Conservation (phyloP, 2,329 filamentous ascomycete species). For the Fusarium solani-melongenae region DNA sequence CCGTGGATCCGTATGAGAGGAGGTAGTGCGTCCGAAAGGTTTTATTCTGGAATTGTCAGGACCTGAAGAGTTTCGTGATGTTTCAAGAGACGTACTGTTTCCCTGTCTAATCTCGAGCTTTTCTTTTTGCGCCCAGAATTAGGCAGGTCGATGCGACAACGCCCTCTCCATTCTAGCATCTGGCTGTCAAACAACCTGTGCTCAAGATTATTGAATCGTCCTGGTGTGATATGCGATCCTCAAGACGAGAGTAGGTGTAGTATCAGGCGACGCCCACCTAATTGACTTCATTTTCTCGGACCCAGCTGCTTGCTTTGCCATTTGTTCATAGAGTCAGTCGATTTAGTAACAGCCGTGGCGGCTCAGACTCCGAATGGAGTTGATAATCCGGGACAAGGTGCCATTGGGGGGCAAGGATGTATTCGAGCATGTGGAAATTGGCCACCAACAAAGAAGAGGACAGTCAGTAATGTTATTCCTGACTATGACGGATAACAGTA, state of each 20-base stretch:
- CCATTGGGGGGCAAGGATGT: slow-evolving; percentile 3
- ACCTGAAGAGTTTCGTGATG: neutral
- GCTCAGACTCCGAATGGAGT: slow-evolving; percentile 4
- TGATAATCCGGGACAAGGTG: slow-evolving; percentile 11
- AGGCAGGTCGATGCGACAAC: neutral
- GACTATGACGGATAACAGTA: neutral
- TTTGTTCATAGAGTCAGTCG: slow-evolving; percentile 17
- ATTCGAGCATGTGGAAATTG: slow-evolving; percentile 1
- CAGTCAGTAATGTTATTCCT: neutral
- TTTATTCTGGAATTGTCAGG: slow-evolving; percentile 6
- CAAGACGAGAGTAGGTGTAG: neutral
- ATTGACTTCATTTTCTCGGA: neutral
- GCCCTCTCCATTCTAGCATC: neutral
- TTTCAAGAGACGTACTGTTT: neutral
- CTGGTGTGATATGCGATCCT: neutral
- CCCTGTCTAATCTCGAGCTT: neutral
- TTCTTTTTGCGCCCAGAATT: neutral
- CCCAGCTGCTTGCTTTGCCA: neutral
- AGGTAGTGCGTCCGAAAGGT: neutral
- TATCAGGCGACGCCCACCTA: neutral
- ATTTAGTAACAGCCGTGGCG: neutral
- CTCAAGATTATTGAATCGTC: neutral
- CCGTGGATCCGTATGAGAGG: neutral
- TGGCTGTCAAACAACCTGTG: neutral
- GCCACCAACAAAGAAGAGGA: neutral